Conservation (phyloP, 2,329 filamentous ascomycete species). For the Colletotrichum siamense region DNA sequence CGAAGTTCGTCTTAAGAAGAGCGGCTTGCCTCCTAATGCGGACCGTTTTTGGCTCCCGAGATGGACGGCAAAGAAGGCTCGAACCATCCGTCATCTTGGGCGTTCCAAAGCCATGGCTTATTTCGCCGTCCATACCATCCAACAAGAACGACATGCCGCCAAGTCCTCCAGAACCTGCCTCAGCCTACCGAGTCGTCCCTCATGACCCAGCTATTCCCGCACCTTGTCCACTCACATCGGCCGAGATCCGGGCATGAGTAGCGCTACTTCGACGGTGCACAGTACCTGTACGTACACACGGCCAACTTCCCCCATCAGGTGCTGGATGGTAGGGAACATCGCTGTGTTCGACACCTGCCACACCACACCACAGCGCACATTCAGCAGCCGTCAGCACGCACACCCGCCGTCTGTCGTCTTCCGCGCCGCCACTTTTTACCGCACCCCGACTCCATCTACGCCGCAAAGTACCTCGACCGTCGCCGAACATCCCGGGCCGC, state of each 20-base stretch:
- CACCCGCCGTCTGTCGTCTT: neutral
- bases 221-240: neutral
- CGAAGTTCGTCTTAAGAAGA: slow-evolving; percentile 13
- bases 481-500: neutral
- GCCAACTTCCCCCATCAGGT: neutral
- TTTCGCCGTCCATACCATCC: neutral
- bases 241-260: neutral
- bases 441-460: neutral
- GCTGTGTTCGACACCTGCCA: neutral
- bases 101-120: neutral
- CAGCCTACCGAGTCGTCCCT: neutral
- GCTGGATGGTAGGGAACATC: neutral
- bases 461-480: neutral
- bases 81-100: neutral
- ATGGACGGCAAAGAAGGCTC: neutral
- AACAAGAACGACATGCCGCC: neutral
- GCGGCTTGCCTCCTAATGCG: neutral
- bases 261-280: neutral
- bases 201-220: neutral
- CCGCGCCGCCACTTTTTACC: neutral
- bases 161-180: neutral
- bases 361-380: neutral
- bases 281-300: neutral
- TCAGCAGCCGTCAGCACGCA: neutral
- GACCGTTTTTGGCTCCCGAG: slow-evolving; percentile 2